Conservation (phyloP, 768 basidiomycete species). For the Antrodiella citrinella region DNA sequence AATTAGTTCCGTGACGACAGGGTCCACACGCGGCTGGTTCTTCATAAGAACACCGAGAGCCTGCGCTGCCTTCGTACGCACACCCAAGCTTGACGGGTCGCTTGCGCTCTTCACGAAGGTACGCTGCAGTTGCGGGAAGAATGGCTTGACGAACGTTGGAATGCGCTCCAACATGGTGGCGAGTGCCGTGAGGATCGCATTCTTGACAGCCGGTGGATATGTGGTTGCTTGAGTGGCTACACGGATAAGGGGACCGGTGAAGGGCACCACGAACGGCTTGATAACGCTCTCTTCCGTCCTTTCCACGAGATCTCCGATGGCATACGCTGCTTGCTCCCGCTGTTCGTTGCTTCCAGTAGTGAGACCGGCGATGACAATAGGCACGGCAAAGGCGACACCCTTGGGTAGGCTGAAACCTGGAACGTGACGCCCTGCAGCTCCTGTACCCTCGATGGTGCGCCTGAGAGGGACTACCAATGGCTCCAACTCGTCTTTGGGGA, state of each 20-base stretch:
- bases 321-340: constrained; percentile 90
- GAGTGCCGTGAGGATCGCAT: constrained; percentile 81
- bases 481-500: constrained; percentile 91
- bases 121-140: constrained; percentile 96
- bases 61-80: constrained; percentile 74
- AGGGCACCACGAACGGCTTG: constrained; percentile 92
- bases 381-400: constrained; percentile 76
- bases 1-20: constrained; percentile 86
- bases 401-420: constrained; percentile 84
- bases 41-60: constrained; percentile 88
- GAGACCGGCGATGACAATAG: constrained; percentile 86
- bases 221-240: constrained; percentile 86
- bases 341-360: constrained; percentile 93
- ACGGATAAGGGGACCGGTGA: constrained; percentile 92
- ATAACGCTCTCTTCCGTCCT: constrained; percentile 77
- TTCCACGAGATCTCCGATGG: constrained; percentile 93
- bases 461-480: constrained; percentile 84
- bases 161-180: constrained; percentile 80
- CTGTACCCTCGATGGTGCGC: constrained; percentile 79
- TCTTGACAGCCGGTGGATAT: constrained; percentile 90
- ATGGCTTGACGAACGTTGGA: constrained; percentile 87
- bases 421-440: constrained; percentile 66
- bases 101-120: constrained; percentile 92
- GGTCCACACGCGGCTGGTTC: constrained; percentile 85
- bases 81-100: constrained; percentile 68